Evolutionary conservation across 148 eudicot species (phyloP).

Genomic region (Dianthus caryophyllus): DNA sequence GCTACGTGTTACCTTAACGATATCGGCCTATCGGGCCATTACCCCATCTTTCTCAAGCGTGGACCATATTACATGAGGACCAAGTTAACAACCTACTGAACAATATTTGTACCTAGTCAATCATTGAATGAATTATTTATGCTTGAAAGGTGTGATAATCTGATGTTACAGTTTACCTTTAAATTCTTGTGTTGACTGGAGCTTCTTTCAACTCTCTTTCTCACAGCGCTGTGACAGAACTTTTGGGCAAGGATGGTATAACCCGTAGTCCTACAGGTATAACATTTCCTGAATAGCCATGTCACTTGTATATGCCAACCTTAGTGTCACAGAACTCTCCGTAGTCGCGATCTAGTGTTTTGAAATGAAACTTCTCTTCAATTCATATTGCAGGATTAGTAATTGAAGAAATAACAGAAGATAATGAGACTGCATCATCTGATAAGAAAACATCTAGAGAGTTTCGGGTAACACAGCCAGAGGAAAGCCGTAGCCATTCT

Average conservation of each 20-base stretch:
- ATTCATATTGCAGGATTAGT: constrained; percentile 49
- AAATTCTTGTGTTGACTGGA: constrained; percentile 10
- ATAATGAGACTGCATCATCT: constrained; percentile 35
- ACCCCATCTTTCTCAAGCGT: not conserved
- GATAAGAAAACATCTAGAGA: constrained; percentile 30
- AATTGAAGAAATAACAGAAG: constrained; percentile 90
- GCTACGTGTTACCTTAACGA: not conserved
- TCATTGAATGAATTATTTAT: not conserved
- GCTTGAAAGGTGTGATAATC: constrained; percentile 2
- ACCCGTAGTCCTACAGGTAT: constrained; percentile 53
- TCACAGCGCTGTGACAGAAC: constrained; percentile 60
- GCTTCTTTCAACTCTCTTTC: not conserved
- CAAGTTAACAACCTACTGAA: not conserved
- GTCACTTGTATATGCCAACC: too few species aligned
- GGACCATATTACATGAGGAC: not conserved
- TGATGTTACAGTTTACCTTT: not conserved
- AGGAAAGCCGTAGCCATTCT: constrained; percentile 32
- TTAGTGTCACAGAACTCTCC: too few species aligned
- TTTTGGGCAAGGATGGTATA: constrained; percentile 38
- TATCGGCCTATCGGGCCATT: too few species aligned
- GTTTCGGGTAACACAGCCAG: constrained; percentile 30
- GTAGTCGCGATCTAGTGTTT: constrained; percentile 7
- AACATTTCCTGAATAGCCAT: not conserved
- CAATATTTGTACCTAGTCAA: not conserved
- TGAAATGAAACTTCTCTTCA: not conserved